Conservation (phyloP, 148 eudicot genomes). For the Camellia granthamiana region DNA sequence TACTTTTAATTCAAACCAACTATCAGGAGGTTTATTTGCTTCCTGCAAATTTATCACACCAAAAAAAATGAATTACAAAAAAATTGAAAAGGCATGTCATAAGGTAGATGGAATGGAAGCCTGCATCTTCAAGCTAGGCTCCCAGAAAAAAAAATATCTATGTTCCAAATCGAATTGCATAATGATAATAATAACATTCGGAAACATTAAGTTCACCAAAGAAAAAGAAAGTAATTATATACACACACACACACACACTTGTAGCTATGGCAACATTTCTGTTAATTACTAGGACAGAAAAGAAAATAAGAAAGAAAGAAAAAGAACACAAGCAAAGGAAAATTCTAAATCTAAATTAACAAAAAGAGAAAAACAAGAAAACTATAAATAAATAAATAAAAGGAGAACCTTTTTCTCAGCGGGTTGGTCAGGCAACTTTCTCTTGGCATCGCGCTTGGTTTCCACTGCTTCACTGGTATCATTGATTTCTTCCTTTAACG, state of each 20-base stretch:
- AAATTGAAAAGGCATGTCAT: background rate
- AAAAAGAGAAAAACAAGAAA: too few relatives aligned
- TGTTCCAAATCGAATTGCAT: background rate
- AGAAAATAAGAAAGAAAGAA: background rate
- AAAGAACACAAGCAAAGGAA: too few relatives aligned
- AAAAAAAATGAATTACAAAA: background rate
- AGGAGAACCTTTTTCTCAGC: constrained; percentile 67
- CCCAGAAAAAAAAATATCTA: background rate
- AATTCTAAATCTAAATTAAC: too few relatives aligned
- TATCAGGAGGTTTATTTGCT: constrained; percentile 89
- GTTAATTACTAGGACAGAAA: background rate
- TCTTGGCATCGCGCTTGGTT: constrained; percentile 44
- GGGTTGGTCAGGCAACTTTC: constrained; percentile 70
- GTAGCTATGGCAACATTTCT: background rate
- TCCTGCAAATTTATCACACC: constrained; percentile 46
- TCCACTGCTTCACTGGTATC: constrained; percentile 31
- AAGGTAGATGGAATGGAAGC: background rate
- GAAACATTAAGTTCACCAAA: background rate
- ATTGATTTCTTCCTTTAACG: constrained; percentile 31
- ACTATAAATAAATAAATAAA: too few relatives aligned
- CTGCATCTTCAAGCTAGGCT: background rate
- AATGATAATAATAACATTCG: background rate
- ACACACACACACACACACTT: background rate
- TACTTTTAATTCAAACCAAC: constrained; percentile 91
- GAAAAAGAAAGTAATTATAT: background rate